A percentile compares a stretch with the other conserved stretches of the same genome.
These are phyloP conservation scores for Neofusicoccum umdonicola DNA, from an alignment of 2,329 filamentous ascomycete species.

Conservation along the genomic window DNA sequence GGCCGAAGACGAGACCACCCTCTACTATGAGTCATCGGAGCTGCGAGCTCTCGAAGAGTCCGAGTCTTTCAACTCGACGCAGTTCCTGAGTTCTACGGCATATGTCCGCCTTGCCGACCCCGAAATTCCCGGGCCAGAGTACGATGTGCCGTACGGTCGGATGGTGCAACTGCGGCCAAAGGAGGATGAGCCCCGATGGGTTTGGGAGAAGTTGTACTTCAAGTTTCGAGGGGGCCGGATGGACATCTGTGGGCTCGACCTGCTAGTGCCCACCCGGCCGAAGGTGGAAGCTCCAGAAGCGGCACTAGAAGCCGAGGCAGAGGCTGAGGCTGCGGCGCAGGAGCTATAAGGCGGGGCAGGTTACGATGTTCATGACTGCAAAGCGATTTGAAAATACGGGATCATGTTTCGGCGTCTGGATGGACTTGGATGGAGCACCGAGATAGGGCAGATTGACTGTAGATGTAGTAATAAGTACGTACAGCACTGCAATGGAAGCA, in stretches of 20 bases:
- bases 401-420: not conserved
- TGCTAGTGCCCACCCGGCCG: slow-evolving; percentile 34
- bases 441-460: not conserved
- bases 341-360: slow-evolving; percentile 5
- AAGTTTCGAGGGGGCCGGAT: slow-evolving; percentile 49
- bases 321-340: not conserved
- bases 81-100: slow-evolving; percentile 42
- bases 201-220: slow-evolving; percentile 52
- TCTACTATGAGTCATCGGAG: slow-evolving; percentile 35
- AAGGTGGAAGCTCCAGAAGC: not conserved
- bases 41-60: slow-evolving; percentile 24
- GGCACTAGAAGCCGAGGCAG: not conserved
- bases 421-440: not conserved
- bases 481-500: not conserved
- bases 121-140: slow-evolving; percentile 51
- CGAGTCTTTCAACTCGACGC: slow-evolving; percentile 44
- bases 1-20: slow-evolving; percentile 37
- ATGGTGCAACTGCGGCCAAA: slow-evolving; percentile 43
- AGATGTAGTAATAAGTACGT: not conserved
- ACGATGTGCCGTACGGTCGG: slow-evolving; percentile 46
- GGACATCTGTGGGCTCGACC: slow-evolving; percentile 53
- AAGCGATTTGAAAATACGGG: slow-evolving; percentile 5
- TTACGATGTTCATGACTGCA: slow-evolving; percentile 8
- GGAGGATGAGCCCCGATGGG: slow-evolving; percentile 46
- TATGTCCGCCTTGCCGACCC: slow-evolving; percentile 49